Conservation (phyloP, 2,329 filamentous ascomycete species). For the Penicillium freii region DNA sequence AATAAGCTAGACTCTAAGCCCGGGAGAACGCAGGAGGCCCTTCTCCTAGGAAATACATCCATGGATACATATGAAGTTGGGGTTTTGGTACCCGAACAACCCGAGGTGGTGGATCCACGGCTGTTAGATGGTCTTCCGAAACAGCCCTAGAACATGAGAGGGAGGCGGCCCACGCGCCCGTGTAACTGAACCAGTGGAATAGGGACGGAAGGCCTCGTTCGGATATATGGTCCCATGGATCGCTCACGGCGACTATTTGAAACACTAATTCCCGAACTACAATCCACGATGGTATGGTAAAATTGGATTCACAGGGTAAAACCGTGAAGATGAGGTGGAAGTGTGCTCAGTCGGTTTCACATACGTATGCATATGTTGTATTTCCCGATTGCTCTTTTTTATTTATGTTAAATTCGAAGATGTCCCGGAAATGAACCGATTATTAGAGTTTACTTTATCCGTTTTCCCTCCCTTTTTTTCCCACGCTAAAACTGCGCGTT, state of each 20-base stretch:
- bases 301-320: neutral
- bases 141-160: neutral
- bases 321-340: neutral
- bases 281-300: neutral
- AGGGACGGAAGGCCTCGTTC: neutral
- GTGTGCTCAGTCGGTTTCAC: conserved; percentile 8
- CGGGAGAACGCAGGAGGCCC: neutral
- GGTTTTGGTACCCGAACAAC: conserved; percentile 7
- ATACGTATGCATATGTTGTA: conserved; percentile 1
- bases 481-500: conserved; percentile 6
- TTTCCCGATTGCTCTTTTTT: neutral
- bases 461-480: neutral
- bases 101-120: conserved; percentile 6
- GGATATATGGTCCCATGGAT: neutral
- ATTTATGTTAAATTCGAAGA: neutral
- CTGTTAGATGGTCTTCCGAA: conserved; percentile 7
- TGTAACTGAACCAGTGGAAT: neutral
- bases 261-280: neutral
- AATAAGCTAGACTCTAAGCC: neutral
- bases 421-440: conserved; percentile 2
- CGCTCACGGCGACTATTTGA: neutral
- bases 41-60: neutral
- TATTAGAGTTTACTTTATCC: conserved; percentile 6
- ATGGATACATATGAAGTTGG: neutral
- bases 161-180: neutral